Evolutionary conservation across 2,329 filamentous ascomycete species (phyloP).

Genomic region (Colletotrichum simmondsii): DNA sequence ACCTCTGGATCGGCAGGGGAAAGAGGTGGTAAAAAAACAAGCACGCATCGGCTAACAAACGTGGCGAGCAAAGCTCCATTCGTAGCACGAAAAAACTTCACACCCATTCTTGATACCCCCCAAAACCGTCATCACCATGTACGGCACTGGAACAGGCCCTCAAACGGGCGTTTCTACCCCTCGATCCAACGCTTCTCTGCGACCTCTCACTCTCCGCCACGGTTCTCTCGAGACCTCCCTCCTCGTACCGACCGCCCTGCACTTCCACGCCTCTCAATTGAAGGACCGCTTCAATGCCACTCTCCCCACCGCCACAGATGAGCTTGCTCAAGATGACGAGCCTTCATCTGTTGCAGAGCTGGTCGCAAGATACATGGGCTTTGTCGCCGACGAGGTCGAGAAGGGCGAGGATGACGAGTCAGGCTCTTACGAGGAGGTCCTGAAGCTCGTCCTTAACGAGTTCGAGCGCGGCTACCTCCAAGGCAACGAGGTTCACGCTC

Average conservation of each 20-base stretch:
- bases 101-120: constrained; percentile 53
- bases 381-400: constrained; percentile 88
- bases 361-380: constrained; percentile 92
- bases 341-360: constrained; percentile 95
- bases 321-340: constrained; percentile 97
- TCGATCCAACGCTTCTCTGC: constrained; percentile 90
- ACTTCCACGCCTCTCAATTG: constrained; percentile 95
- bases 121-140: constrained; percentile 70
- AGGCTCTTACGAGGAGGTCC: constrained; percentile 89
- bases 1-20: background rate
- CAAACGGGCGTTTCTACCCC: constrained; percentile 98
- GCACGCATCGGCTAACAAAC: constrained; percentile 21
- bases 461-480: constrained; percentile 95
- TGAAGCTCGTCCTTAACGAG: constrained; percentile 93
- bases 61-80: constrained; percentile 29
- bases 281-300: constrained; percentile 90
- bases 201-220: constrained; percentile 90
- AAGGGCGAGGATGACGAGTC: constrained; percentile 91
- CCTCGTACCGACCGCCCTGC: constrained; percentile 91
- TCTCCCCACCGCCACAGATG: constrained; percentile 91
- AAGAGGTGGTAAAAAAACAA: background rate
- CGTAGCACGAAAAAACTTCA: constrained; percentile 27
- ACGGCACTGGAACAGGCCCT: constrained; percentile 83
- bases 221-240: constrained; percentile 97
- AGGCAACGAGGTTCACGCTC: constrained; percentile 94